Base-by-base conservation (phyloP, 208 protist genomes). In the Trichomonas tenax region DNA sequence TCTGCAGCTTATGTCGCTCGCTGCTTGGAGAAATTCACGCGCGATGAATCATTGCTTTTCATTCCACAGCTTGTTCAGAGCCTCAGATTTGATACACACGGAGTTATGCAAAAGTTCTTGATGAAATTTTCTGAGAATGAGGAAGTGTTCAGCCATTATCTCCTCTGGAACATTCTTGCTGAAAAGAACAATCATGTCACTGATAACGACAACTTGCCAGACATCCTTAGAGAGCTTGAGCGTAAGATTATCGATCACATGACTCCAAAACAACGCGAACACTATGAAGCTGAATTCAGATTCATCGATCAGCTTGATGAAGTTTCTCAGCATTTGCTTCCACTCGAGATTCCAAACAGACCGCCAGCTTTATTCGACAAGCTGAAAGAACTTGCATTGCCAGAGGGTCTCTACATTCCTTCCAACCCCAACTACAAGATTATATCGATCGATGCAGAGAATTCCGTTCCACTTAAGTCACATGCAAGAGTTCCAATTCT, bases 401-500 rank as follows among this genome's bases (percentile, higher is more conserved):
- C 82, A 41, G 81, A 84, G 41, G 82, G 40, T 31, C 41, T 89
- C 0, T 89, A 89, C 41, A 89, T 89, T 44, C 82, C 82, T 44
- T 46, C 82, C 0, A 89, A 89, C 48, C 82, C 82, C 0, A 46
- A 89, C 8, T 89, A 89, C 40, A 89, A 89, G 40, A 89, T 89
- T n/a, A 46, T 89, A 10, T 89, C 82, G 0, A 89, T 89, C 17
- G 40, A 46, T 89, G 23, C 82, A 48, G 34, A 44, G 8, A 23
- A 89, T 8, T 89, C 82, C 10, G 40, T 89, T n/a, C 96, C 96
- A 34, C 40, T 96, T 0, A 89, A 96, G 21, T 41, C 21, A 6
- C 88, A 89, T 15, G 96, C 96, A 2, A 89, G 82, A 49, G 96
- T 96, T 23, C 96, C 96, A 40, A 96, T 96, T n/a, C 21, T 96